Percentiles rank a stretch among this genome's conserved stretches.
These are phyloP conservation scores for Pinus tabuliformis DNA, from an alignment of 75 land plant species.

Conservation along the genomic window DNA sequence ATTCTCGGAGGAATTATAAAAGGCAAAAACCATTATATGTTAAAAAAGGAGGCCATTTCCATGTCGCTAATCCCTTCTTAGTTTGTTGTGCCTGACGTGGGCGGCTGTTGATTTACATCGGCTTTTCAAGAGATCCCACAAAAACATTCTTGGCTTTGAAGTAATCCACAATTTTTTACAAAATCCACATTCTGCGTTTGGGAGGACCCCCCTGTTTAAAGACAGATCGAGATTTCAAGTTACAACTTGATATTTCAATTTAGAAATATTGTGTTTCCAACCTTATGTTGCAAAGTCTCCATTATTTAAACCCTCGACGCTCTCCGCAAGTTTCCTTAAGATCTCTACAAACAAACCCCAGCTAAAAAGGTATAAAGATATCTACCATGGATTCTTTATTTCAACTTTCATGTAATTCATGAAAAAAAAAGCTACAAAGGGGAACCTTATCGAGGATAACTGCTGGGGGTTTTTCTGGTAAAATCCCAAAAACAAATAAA, in stretches of 20 bases:
- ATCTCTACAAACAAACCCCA: background rate
- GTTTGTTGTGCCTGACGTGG: background rate
- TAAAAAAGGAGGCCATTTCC: slow-evolving; percentile 9
- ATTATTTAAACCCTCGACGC: slow-evolving; percentile 2
- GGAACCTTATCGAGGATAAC: background rate
- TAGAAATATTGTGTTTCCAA: too few relatives aligned
- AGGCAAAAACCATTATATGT: too few relatives aligned
- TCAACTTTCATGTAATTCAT: background rate
- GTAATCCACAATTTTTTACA: too few relatives aligned
- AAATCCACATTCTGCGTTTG: background rate
- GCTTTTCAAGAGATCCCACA: background rate
- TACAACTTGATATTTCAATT: too few relatives aligned
- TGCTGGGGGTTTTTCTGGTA: too few relatives aligned
- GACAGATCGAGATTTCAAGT: too few relatives aligned
- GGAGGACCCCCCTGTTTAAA: background rate
- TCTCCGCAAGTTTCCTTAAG: background rate
- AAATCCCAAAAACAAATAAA: too few relatives aligned
- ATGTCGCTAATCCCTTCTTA: background rate
- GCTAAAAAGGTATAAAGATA: background rate
- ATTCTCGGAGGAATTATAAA: too few relatives aligned
- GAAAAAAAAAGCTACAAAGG: background rate
- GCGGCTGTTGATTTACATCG: background rate
- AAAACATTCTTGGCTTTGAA: background rate
- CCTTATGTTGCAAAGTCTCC: background rate
- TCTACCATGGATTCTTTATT: background rate